Evolutionary conservation across 129 eudicot species (phyloP).

Genomic region (Pseudognaphalium luteoalbum): DNA sequence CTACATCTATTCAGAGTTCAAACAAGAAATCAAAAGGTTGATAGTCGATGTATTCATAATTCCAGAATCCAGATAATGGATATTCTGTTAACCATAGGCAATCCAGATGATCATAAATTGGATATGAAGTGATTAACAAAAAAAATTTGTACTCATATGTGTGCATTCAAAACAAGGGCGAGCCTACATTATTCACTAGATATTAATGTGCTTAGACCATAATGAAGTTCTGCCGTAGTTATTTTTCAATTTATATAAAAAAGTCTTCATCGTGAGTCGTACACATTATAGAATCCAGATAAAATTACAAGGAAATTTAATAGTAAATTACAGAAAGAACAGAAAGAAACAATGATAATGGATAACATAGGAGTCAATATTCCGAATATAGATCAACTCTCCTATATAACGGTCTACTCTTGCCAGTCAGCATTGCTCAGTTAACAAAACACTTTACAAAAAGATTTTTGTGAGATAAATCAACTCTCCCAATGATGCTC

Average conservation of each 20-base stretch:
- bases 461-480: too few species aligned
- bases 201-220: not conserved
- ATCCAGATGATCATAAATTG: too few species aligned
- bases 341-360: not conserved
- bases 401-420: not conserved
- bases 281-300: not conserved
- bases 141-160: not conserved
- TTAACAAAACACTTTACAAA: too few species aligned
- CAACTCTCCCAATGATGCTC: not conserved
- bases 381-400: not conserved
- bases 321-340: not conserved
- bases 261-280: not conserved
- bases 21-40: too few species aligned
- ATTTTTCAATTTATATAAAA: too few species aligned
- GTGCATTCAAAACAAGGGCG: not conserved
- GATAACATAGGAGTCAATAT: not conserved
- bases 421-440: not conserved
- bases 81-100: too few species aligned
- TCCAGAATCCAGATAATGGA: too few species aligned
- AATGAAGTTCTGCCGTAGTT: not conserved
- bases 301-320: not conserved
- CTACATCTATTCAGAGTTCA: too few species aligned
- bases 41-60: too few species aligned
- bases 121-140: too few species aligned
- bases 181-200: not conserved